phyloP scores from a whole-genome alignment of 352 stramenopile species.

The Globisporangium apiculatum region DNA sequence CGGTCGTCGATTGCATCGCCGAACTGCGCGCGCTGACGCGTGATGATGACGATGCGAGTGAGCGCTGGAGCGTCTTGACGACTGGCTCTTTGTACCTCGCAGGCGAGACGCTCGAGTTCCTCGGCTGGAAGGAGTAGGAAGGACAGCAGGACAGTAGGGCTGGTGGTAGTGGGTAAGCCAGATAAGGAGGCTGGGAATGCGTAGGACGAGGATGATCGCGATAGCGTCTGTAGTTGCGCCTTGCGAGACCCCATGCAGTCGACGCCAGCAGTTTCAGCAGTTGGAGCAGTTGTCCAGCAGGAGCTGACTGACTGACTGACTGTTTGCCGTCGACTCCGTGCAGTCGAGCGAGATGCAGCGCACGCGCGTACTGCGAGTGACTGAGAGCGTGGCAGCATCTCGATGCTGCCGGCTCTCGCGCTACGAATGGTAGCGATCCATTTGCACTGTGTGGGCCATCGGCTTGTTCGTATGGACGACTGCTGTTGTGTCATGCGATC shows the following conservation, averaged over 20 bases:
- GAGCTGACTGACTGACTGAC: neutral
- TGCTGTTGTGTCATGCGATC: too few species aligned
- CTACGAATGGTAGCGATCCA: too few species aligned
- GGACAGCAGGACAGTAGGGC: too few species aligned
- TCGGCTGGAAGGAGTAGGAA: slow-evolving; percentile 53
- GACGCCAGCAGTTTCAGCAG: neutral
- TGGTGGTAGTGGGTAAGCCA: neutral
- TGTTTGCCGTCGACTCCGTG: slow-evolving; percentile 4
- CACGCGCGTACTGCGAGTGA: neutral
- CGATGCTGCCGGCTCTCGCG: too few species aligned
- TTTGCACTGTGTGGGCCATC: too few species aligned
- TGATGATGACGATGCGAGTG: slow-evolving; percentile 8
- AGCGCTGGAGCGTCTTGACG: slow-evolving; percentile 57
- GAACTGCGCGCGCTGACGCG: slow-evolving; percentile 33
- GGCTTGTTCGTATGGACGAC: too few species aligned
- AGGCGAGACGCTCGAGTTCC: slow-evolving; percentile 51
- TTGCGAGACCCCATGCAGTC: slow-evolving; percentile 5
- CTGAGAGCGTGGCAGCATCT: too few species aligned
- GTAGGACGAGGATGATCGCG: neutral
- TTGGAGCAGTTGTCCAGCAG: neutral
- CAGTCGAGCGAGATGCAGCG: neutral
- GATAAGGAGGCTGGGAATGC: neutral
- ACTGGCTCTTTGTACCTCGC: slow-evolving; percentile 73
- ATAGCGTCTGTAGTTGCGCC: neutral
- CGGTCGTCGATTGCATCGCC: slow-evolving; percentile 51